Conservation (phyloP, 768 basidiomycete genomes). For the Galerina sulciceps region DNA sequence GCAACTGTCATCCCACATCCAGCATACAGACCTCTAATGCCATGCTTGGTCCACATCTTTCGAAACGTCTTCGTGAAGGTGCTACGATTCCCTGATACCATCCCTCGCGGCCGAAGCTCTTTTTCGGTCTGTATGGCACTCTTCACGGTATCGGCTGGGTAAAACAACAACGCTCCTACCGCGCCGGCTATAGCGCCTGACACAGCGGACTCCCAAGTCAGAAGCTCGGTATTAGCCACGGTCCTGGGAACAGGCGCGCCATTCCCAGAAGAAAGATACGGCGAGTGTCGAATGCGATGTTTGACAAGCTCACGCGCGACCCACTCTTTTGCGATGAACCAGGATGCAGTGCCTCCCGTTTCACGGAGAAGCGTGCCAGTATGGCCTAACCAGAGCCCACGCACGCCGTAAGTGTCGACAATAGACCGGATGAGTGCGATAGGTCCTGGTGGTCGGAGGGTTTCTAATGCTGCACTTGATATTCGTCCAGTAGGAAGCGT, state of each 20-base stretch:
- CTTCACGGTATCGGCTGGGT: slow-evolving; percentile 96
- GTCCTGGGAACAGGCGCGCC: slow-evolving; percentile 17
- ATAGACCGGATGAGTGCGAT: slow-evolving; percentile 66
- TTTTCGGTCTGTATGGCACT: slow-evolving; percentile 93
- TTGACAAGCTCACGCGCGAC: slow-evolving; percentile 64
- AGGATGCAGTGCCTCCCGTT: slow-evolving; percentile 87
- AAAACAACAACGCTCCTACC: slow-evolving; percentile 84
- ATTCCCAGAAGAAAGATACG: slow-evolving; percentile 13
- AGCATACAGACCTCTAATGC: slow-evolving; percentile 85
- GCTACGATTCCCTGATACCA: slow-evolving; percentile 19
- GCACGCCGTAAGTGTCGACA: slow-evolving; percentile 68
- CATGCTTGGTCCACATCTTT: slow-evolving; percentile 76
- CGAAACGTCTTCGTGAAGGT: slow-evolving; percentile 61
- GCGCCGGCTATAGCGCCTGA: slow-evolving; percentile 88
- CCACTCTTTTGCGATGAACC: slow-evolving; percentile 90
- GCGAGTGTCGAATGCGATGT: slow-evolving; percentile 39
- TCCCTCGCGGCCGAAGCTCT: slow-evolving; percentile 66
- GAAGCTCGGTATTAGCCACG: slow-evolving; percentile 52
- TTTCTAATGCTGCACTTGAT: slow-evolving; percentile 15
- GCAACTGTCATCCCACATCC: slow-evolving; percentile 92
- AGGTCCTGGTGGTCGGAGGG: slow-evolving; percentile 67
- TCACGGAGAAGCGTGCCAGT: slow-evolving; percentile 93
- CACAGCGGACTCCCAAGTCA: slow-evolving; percentile 81
- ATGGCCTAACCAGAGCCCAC: slow-evolving; percentile 96
- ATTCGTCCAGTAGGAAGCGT: not conserved